phyloP scores from a whole-genome alignment of 495 filamentous ascomycete genomes.

The Talaromyces nanjingensis region DNA sequence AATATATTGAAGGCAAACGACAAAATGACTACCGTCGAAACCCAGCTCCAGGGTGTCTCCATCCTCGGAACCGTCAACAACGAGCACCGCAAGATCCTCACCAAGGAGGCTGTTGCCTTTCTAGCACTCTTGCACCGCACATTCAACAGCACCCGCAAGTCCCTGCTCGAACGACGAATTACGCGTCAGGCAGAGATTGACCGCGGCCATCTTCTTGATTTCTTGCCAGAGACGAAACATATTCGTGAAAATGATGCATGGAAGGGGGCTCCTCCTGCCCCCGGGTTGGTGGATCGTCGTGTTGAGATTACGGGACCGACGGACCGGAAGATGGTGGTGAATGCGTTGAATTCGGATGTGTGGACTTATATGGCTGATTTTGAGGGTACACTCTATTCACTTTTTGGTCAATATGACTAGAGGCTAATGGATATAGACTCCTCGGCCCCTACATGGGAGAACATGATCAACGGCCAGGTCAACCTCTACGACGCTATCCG shows the following conservation, averaged over 20 bases:
- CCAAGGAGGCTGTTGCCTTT: conserved; percentile 84
- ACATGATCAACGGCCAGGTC: conserved; percentile 98
- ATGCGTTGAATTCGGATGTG: conserved; percentile 92
- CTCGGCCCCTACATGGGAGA: conserved; percentile 96
- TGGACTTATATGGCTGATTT: conserved; percentile 99
- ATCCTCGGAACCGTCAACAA: conserved; percentile 74
- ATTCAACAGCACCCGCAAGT: conserved; percentile 87
- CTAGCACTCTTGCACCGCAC: conserved; percentile 88
- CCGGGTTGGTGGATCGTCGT: conserved; percentile 85
- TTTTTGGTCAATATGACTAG: neutral
- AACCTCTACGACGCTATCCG: conserved; percentile 98
- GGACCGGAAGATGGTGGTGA: conserved; percentile 99
- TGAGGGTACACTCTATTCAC: conserved; percentile 55
- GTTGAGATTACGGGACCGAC: conserved; percentile 99
- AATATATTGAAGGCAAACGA: neutral
- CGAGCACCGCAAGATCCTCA: conserved; percentile 82
- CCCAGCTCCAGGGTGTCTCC: conserved; percentile 79
- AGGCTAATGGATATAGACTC: conserved; percentile 57
- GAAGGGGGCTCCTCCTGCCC: conserved; percentile 90
- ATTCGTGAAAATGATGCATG: conserved; percentile 93
- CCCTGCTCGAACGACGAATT: conserved; percentile 77
- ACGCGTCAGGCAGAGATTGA: conserved; percentile 92
- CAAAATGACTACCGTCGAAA: conserved; percentile 64
- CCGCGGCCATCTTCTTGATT: conserved; percentile 84
- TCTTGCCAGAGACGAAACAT: conserved; percentile 91